These are phyloP conservation scores for Pseudocercospora fuligena DNA, from an alignment of 2,329 filamentous ascomycete species.

Conservation along the genomic window DNA sequence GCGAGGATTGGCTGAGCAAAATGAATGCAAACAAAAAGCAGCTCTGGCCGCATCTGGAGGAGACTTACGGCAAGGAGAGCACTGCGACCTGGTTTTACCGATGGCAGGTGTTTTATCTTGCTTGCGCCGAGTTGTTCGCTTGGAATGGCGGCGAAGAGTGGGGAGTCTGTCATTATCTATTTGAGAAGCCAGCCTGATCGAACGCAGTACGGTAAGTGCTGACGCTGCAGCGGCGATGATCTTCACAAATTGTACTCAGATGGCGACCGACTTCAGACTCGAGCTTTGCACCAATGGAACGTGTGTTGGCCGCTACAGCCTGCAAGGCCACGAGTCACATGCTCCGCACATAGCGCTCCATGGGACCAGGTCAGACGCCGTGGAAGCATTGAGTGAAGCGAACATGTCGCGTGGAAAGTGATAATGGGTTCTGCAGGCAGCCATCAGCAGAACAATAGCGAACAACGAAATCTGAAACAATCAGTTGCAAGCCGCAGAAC, in stretches of 20 bases:
- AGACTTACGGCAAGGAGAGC: slow-evolving; percentile 68
- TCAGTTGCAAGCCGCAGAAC: neutral
- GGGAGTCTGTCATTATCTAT: slow-evolving; percentile 70
- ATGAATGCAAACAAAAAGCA: slow-evolving; percentile 63
- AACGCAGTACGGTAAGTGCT: neutral
- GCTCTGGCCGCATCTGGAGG: slow-evolving; percentile 67
- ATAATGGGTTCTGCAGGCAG: neutral
- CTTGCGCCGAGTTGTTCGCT: slow-evolving; percentile 71
- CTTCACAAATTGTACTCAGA: neutral
- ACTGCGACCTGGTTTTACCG: slow-evolving; percentile 68
- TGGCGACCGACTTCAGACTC: neutral
- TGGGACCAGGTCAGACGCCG: neutral
- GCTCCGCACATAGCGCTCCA: neutral
- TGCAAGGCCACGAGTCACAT: neutral
- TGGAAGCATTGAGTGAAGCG: neutral
- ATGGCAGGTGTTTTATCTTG: slow-evolving; percentile 76
- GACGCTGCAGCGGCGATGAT: neutral
- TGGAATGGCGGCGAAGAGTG: slow-evolving; percentile 69
- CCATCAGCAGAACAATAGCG: neutral
- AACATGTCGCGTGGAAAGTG: neutral
- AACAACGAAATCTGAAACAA: neutral
- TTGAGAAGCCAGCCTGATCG: slow-evolving; percentile 57
- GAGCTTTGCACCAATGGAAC: neutral
- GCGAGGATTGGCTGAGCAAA: slow-evolving; percentile 69
- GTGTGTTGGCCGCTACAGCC: neutral